Evolutionary conservation across 2,329 filamentous ascomycete genomes (phyloP).

Genomic region (Cordyceps farinosa): DNA sequence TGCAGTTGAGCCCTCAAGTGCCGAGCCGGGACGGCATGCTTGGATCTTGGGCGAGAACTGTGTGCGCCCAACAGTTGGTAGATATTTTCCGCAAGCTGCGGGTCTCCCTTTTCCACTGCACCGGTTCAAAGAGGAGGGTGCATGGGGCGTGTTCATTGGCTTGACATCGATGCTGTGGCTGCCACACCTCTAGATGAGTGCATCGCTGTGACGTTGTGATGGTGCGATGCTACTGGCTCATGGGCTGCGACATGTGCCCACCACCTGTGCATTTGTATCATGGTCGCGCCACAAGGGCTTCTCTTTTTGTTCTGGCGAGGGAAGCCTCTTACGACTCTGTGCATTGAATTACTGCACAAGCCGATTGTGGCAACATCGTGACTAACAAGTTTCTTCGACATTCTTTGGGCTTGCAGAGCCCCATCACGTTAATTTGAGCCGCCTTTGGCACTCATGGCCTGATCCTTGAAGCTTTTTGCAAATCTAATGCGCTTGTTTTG

Average conservation of each 20-base stretch:
- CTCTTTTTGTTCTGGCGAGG: neutral
- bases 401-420: neutral
- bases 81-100: neutral
- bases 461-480: neutral
- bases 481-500: neutral
- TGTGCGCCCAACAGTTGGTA: neutral
- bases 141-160: neutral
- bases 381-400: neutral
- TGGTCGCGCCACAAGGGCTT: neutral
- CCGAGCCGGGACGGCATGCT: neutral
- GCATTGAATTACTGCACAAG: neutral
- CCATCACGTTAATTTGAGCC: neutral
- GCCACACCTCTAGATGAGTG: neutral
- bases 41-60: neutral
- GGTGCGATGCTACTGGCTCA: neutral
- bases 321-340: neutral
- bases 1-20: neutral
- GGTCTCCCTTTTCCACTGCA: neutral
- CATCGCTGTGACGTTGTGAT: conserved; percentile 2
- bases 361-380: neutral
- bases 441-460: too few relatives aligned
- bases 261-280: neutral
- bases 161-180: neutral
- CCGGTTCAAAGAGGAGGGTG: neutral
- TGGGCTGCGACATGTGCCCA: neutral